phyloP scores from a whole-genome alignment of 768 basidiomycete genomes.

The Chlorophyllum brunneum region DNA sequence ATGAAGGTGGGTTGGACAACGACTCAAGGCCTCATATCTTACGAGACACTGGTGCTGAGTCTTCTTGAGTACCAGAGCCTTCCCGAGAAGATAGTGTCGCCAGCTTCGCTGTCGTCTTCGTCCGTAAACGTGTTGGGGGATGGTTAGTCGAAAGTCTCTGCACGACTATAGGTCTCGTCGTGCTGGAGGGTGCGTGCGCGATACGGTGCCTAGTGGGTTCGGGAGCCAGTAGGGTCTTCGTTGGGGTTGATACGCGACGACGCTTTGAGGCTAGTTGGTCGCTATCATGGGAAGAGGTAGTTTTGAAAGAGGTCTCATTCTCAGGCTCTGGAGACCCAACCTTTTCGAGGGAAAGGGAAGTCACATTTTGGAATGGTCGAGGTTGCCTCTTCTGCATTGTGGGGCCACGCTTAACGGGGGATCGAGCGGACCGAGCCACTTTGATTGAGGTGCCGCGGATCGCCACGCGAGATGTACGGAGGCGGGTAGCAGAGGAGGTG shows the following conservation, averaged over 20 bases:
- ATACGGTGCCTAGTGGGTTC: background rate
- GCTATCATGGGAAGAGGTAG: background rate
- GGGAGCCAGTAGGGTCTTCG: background rate
- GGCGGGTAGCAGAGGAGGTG: background rate
- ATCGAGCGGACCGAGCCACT: background rate
- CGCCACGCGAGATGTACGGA: background rate
- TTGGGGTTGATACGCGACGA: conserved; percentile 1
- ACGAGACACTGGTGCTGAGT: background rate
- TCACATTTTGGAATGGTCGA: background rate
- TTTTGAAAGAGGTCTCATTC: background rate
- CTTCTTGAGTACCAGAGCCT: too few species aligned
- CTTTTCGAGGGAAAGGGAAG: background rate
- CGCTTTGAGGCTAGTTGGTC: conserved; percentile 2
- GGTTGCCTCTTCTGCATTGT: background rate
- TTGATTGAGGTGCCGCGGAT: background rate
- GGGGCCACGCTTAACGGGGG: conserved; percentile 1
- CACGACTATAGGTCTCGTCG: background rate
- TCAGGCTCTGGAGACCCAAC: background rate
- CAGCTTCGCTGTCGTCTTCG: background rate
- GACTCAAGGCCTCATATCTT: too few species aligned
- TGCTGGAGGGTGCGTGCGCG: background rate
- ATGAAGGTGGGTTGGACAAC: background rate
- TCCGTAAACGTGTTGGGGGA: background rate
- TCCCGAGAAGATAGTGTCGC: background rate
- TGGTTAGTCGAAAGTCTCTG: background rate